These are phyloP conservation scores for Aureobasidium zeae DNA, from an alignment of 2,329 filamentous ascomycete species.

Conservation along the genomic window DNA sequence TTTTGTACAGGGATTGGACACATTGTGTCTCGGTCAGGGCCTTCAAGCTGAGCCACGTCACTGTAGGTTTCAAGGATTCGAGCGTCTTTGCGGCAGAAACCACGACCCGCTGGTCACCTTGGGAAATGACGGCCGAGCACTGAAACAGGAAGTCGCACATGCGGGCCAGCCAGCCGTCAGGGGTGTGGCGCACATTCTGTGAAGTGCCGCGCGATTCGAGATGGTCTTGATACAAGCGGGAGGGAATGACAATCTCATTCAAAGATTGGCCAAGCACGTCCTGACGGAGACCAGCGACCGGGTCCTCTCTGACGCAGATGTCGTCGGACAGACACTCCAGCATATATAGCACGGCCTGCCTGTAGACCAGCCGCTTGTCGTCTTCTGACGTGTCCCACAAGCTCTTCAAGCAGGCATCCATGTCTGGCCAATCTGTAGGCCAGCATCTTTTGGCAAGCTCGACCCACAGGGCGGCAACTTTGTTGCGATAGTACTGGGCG, in stretches of 20 bases:
- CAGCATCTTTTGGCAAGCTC: conserved; percentile 89
- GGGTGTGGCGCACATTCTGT: conserved; percentile 61
- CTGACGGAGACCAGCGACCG: conserved; percentile 72
- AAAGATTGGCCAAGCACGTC: conserved; percentile 78
- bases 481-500: conserved; percentile 78
- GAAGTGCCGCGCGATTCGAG: conserved; percentile 55
- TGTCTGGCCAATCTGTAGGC: conserved; percentile 84
- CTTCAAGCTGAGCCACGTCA: conserved; percentile 81
- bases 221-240: conserved; percentile 61
- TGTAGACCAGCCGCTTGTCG: conserved; percentile 47
- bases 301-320: conserved; percentile 83
- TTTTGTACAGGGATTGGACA: conserved; percentile 60
- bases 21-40: conserved; percentile 64
- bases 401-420: conserved; percentile 74
- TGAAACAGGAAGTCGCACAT: conserved; percentile 16
- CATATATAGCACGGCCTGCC: conserved; percentile 79
- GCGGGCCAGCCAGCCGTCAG: conserved; percentile 80
- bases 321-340: conserved; percentile 91
- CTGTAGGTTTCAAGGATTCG: conserved; percentile 64
- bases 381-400: conserved; percentile 54
- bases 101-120: conserved; percentile 53
- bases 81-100: conserved; percentile 67
- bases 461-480: conserved; percentile 88
- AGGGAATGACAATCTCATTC: conserved; percentile 87
- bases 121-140: conserved; percentile 3